phyloP scores from a whole-genome alignment of 2,329 filamentous ascomycete species.

The Fusarium denticulatum region DNA sequence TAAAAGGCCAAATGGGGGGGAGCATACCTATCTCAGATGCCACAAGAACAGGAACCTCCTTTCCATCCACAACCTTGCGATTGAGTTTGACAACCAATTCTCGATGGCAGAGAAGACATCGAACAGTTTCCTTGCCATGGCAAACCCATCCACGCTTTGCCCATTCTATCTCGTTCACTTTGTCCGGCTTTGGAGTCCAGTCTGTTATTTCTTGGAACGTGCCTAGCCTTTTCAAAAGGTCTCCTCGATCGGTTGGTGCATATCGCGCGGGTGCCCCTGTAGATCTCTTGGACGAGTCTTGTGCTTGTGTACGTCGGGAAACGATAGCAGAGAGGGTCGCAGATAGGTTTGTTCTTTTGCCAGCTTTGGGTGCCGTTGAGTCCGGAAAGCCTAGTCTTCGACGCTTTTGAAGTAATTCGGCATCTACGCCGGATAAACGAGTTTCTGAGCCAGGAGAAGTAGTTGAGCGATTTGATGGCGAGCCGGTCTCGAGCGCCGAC shows the following conservation, averaged over 20 bases:
- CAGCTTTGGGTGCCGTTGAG: conserved; percentile 50
- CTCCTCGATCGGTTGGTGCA: conserved; percentile 84
- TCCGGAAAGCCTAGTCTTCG: conserved; percentile 60
- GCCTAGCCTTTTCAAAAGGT: conserved; percentile 82
- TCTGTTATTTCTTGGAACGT: conserved; percentile 91
- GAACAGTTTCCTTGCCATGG: conserved; percentile 82
- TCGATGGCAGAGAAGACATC: conserved; percentile 85
- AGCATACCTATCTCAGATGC: conserved; percentile 67
- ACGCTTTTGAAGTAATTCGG: conserved; percentile 62
- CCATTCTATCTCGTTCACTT: conserved; percentile 91
- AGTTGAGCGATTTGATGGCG: conserved; percentile 20
- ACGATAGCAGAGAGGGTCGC: conserved; percentile 39
- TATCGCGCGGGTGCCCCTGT: conserved; percentile 69
- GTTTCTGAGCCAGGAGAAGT: conserved; percentile 17
- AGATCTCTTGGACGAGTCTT: conserved; percentile 31
- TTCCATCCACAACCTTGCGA: conserved; percentile 65
- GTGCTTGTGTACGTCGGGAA: conserved; percentile 37
- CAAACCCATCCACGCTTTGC: conserved; percentile 93
- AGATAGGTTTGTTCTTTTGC: conserved; percentile 30
- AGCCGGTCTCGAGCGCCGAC: conserved; percentile 3
- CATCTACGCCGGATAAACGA: conserved; percentile 42
- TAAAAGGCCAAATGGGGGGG: background rate
- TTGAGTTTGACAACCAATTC: conserved; percentile 85
- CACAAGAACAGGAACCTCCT: conserved; percentile 61
- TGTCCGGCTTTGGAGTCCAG: conserved; percentile 92